Conservation (phyloP, 1,139 yeast genomes). For the Taiozyma sp. region DNA sequence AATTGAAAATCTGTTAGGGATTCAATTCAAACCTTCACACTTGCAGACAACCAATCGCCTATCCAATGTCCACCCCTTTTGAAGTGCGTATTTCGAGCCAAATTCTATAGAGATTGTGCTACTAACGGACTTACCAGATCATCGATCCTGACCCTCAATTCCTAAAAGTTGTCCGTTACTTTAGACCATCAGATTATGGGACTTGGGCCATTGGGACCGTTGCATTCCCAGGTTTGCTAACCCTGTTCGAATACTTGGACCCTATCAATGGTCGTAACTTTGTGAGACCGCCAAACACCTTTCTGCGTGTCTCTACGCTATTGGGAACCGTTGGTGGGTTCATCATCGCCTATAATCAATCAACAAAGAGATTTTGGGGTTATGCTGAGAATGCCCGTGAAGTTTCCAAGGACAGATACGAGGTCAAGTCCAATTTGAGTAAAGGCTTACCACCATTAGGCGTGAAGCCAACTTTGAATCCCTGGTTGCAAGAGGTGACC, state of each 20-base stretch:
- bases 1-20: not conserved
- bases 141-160: conserved; percentile 84
- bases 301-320: conserved; percentile 54
- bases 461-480: conserved; percentile 48
- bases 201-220: conserved; percentile 61
- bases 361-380: conserved; percentile 76
- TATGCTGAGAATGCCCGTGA: conserved; percentile 71
- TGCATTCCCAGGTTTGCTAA: conserved; percentile 60
- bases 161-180: conserved; percentile 64
- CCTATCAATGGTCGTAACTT: conserved; percentile 59
- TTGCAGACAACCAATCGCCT: not conserved
- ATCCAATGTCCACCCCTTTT: conserved; percentile 8
- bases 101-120: not conserved
- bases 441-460: conserved; percentile 70
- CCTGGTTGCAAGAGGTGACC: conserved; percentile 72
- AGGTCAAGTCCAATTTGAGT: conserved; percentile 63
- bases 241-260: conserved; percentile 59
- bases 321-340: conserved; percentile 74
- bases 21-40: no score
- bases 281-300: conserved; percentile 51
- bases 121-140: conserved; percentile 10
- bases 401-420: conserved; percentile 68
- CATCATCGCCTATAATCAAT: conserved; percentile 58
- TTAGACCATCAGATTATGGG: conserved; percentile 64
- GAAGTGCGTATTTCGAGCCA: conserved; percentile 7